These are phyloP conservation scores for Neurospora sp. DNA, from an alignment of 495 filamentous ascomycete genomes.

Conservation along the genomic window DNA sequence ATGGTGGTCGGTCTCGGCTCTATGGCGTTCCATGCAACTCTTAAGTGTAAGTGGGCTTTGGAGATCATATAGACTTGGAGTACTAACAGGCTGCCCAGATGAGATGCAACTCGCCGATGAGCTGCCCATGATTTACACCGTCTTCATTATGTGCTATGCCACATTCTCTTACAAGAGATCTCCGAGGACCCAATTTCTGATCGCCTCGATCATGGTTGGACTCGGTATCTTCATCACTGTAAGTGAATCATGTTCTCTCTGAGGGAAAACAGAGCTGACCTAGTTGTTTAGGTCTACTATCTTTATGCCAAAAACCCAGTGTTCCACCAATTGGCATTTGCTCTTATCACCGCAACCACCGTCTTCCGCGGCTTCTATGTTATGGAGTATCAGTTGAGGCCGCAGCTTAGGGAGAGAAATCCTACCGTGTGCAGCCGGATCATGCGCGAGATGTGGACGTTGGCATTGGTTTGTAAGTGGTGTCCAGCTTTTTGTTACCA, in stretches of 20 bases:
- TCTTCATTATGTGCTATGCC: conserved; percentile 76
- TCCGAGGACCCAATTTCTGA: conserved; percentile 36
- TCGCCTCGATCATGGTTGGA: conserved; percentile 50
- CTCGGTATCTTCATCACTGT: conserved; percentile 73
- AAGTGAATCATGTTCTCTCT: conserved; percentile 1
- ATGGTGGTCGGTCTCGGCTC: conserved; percentile 71
- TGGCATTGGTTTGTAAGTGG: conserved; percentile 31
- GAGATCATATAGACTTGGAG: not conserved
- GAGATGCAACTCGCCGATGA: conserved; percentile 97
- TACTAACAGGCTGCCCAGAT: conserved; percentile 42
- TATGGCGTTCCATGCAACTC: conserved; percentile 70
- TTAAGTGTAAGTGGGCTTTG: conserved; percentile 53
- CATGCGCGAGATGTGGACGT: conserved; percentile 63
- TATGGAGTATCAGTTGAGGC: conserved; percentile 75
- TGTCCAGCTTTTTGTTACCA: not conserved
- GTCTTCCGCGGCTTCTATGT: conserved; percentile 77
- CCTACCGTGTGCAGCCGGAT: conserved; percentile 51
- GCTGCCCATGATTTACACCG: conserved; percentile 96
- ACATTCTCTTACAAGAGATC: conserved; percentile 68
- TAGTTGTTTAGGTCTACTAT: conserved; percentile 54
- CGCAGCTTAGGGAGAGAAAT: conserved; percentile 36
- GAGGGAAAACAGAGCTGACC: not conserved
- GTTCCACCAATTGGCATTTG: conserved; percentile 89
- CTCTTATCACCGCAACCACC: conserved; percentile 64
- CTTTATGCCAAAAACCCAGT: conserved; percentile 85